Evolutionary conservation across 1,284 basidiomycete genomes (phyloP).

Genomic region (Ganoderma leucocontextum): DNA sequence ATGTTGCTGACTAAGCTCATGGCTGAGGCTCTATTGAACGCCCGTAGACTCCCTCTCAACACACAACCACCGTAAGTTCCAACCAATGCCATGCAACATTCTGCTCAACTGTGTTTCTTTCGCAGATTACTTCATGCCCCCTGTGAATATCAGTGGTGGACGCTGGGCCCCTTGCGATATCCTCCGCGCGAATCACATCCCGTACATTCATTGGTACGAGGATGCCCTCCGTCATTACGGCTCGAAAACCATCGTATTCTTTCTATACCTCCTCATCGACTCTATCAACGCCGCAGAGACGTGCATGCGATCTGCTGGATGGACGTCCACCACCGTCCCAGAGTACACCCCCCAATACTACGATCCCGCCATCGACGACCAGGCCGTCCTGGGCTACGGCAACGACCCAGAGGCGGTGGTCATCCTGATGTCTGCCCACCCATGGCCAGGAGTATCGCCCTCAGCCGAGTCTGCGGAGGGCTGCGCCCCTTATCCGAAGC

Average conservation of each 20-base stretch:
- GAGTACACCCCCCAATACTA: slow-evolving; percentile 5
- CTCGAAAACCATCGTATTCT: slow-evolving; percentile 18
- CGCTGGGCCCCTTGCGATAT: slow-evolving; percentile 1
- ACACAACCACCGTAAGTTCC: background rate
- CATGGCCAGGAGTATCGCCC: slow-evolving; percentile 13
- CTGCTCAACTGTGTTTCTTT: background rate
- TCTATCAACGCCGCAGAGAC: slow-evolving; percentile 4
- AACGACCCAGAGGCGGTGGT: slow-evolving; percentile 1
- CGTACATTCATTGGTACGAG: slow-evolving; percentile 22
- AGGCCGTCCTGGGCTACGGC: slow-evolving; percentile 6
- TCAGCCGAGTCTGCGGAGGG: background rate
- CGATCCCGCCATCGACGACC: slow-evolving; percentile 19
- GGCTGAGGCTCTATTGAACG: too few relatives aligned
- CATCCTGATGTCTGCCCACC: slow-evolving; percentile 6
- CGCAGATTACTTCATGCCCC: background rate
- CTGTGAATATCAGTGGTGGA: background rate
- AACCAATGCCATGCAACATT: background rate
- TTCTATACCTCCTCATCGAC: slow-evolving; percentile 18
- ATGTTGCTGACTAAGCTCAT: too few relatives aligned
- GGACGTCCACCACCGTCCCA: background rate
- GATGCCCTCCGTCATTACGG: slow-evolving; percentile 19
- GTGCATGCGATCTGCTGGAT: slow-evolving; percentile 9
- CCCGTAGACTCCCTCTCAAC: background rate
- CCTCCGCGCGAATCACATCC: slow-evolving; percentile 11
- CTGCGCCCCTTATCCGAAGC: slow-evolving; percentile 13